Conservation (phyloP, 768 basidiomycete species). For the Tubosaeta brunneosetosa region DNA sequence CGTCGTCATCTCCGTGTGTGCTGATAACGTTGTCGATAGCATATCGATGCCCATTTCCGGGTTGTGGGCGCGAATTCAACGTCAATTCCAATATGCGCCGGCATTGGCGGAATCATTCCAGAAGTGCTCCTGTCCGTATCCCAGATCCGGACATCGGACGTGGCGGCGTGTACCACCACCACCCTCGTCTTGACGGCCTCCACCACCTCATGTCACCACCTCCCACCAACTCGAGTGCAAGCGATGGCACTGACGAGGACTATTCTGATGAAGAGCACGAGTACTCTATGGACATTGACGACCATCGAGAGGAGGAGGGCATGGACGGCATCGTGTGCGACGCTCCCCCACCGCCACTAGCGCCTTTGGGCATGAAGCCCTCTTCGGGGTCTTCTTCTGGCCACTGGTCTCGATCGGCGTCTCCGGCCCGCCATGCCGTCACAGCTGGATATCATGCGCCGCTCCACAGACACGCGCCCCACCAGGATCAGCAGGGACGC, state of each 20-base stretch:
- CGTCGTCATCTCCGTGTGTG: neutral
- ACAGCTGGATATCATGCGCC: neutral
- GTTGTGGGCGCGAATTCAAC: conserved; percentile 74
- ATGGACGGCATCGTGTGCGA: neutral
- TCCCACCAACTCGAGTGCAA: conserved; percentile 27
- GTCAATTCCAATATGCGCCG: conserved; percentile 84
- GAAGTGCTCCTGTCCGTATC: conserved; percentile 21
- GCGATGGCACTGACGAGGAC: conserved; percentile 12
- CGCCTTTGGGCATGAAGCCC: neutral
- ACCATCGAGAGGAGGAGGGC: neutral
- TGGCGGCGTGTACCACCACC: conserved; percentile 9
- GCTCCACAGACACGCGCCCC: conserved; percentile 15
- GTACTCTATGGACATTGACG: conserved; percentile 21
- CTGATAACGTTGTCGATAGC: conserved; percentile 39
- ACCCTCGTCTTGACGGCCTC: neutral
- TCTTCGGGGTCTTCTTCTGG: conserved; percentile 8
- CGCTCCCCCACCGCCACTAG: neutral
- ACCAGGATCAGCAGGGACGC: conserved; percentile 18
- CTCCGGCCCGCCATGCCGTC: conserved; percentile 16
- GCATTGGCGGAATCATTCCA: conserved; percentile 65
- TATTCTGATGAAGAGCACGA: conserved; percentile 25
- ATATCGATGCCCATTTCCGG: conserved; percentile 68
- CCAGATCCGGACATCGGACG: conserved; percentile 17
- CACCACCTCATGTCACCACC: conserved; percentile 25
- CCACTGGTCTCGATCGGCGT: conserved; percentile 27